Evolutionary conservation across 164 flowering plant genomes (phyloP).

Genomic region (Magnolia sinica): DNA sequence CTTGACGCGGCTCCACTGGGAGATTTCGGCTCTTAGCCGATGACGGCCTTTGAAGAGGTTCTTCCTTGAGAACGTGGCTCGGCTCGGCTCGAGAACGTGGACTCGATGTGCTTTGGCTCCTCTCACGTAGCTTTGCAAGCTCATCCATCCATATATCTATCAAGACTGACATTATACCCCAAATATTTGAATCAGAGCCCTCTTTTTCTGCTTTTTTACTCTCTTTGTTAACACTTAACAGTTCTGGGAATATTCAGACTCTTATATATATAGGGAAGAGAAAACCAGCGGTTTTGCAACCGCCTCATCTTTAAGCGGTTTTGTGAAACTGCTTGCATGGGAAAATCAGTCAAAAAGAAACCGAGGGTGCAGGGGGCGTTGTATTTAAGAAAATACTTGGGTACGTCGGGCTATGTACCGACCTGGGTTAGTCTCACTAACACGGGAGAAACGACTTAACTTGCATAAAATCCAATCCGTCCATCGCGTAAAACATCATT

Average conservation of each 20-base stretch:
- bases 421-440: no score
- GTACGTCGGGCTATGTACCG: no score
- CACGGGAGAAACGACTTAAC: no score
- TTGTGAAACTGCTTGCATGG: not conserved
- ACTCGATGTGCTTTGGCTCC: not conserved
- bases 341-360: not conserved
- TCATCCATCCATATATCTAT: not conserved
- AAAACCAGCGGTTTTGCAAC: no score
- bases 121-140: constrained; percentile 2
- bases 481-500: no score
- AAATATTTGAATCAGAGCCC: not conserved
- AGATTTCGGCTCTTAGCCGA: not conserved
- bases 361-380: no score
- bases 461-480: no score
- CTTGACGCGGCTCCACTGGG: not conserved
- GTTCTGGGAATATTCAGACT: no score
- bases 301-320: not conserved
- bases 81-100: not conserved
- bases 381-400: no score
- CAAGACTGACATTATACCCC: not conserved
- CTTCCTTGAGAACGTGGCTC: not conserved
- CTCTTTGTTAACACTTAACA: not conserved
- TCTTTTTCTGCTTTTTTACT: not conserved
- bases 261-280: no score
- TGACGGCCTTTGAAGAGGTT: not conserved